These are phyloP conservation scores for Leptographium procerum DNA, from an alignment of 2,329 filamentous ascomycete species.

Conservation along the genomic window DNA sequence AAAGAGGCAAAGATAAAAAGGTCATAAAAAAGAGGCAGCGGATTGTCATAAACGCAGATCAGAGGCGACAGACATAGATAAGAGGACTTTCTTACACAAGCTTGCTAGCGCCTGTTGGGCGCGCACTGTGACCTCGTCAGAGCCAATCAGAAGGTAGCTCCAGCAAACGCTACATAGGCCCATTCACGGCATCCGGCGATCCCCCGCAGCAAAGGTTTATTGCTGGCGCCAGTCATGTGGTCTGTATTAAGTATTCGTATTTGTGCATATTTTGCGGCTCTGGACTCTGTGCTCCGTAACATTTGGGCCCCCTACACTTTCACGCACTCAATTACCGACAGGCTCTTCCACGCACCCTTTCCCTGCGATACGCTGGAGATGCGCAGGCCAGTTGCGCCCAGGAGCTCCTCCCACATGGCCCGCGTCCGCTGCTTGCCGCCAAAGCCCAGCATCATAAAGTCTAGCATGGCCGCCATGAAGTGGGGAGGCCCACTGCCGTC, in stretches of 20 bases:
- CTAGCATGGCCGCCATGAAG: conserved; percentile 7
- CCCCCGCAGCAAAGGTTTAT: neutral
- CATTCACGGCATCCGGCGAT: neutral
- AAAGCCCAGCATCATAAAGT: conserved; percentile 15
- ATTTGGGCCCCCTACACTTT: too few species aligned
- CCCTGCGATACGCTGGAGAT: conserved; percentile 8
- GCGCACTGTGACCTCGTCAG: neutral
- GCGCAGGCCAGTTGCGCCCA: conserved; percentile 9
- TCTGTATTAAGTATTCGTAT: neutral
- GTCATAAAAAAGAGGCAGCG: neutral
- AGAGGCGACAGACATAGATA: neutral
- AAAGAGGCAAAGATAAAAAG: neutral
- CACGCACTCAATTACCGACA: conserved; percentile 14
- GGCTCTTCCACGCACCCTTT: conserved; percentile 9
- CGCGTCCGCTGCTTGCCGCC: conserved; percentile 17
- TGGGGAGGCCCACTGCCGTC: conserved; percentile 7
- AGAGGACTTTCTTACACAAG: neutral
- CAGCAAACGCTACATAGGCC: neutral
- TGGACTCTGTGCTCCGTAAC: neutral
- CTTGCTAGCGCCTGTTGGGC: neutral
- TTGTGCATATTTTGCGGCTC: neutral
- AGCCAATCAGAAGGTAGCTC: neutral
- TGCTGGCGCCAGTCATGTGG: neutral
- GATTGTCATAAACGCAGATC: neutral
- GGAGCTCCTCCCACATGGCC: conserved; percentile 9